These are phyloP conservation scores for Macrolepiota fuliginosa DNA, from an alignment of 768 basidiomycete genomes.

Conservation along the genomic window DNA sequence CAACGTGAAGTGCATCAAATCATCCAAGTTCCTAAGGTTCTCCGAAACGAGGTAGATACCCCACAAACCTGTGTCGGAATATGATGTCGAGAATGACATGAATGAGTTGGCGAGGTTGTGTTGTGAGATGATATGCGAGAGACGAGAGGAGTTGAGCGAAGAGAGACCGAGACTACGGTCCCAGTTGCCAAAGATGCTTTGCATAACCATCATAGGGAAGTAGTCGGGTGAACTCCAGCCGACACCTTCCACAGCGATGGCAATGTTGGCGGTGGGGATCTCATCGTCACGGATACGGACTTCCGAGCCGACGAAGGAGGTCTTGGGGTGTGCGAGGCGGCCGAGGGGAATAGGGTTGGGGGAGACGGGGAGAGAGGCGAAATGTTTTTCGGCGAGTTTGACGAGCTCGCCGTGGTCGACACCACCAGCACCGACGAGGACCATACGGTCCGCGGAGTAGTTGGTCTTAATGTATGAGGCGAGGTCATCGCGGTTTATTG, in stretches of 20 bases:
- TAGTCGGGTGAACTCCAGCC: constrained; percentile 98
- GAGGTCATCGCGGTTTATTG: constrained; percentile 90
- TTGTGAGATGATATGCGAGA: constrained; percentile 85
- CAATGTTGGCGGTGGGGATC: constrained; percentile 85
- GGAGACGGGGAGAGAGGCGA: constrained; percentile 85
- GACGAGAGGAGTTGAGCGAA: constrained; percentile 83
- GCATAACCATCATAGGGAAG: constrained; percentile 99
- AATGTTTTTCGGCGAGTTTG: constrained; percentile 93
- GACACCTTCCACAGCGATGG: constrained; percentile 96
- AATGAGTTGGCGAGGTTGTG: constrained; percentile 98
- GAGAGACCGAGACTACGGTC: constrained; percentile 93
- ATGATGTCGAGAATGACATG: constrained; percentile 99
- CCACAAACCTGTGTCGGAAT: constrained; percentile 99
- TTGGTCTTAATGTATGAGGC: constrained; percentile 92
- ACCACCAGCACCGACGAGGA: constrained; percentile 95
- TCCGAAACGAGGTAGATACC: constrained; percentile 97
- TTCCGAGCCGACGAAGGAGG: constrained; percentile 89
- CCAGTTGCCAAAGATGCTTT: constrained; percentile 99
- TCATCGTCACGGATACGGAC: constrained; percentile 95
- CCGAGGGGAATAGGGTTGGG: constrained; percentile 87
- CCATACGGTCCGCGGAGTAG: constrained; percentile 99
- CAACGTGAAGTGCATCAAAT: constrained; percentile 90
- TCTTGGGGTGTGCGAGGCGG: constrained; percentile 69
- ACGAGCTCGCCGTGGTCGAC: constrained; percentile 91
- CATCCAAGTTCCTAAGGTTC: constrained; percentile 92